A percentile compares a stretch with the other conserved stretches of the same genome.
phyloP scores from a whole-genome alignment of 2,329 filamentous ascomycete species.

The Colletotrichum truncatum region DNA sequence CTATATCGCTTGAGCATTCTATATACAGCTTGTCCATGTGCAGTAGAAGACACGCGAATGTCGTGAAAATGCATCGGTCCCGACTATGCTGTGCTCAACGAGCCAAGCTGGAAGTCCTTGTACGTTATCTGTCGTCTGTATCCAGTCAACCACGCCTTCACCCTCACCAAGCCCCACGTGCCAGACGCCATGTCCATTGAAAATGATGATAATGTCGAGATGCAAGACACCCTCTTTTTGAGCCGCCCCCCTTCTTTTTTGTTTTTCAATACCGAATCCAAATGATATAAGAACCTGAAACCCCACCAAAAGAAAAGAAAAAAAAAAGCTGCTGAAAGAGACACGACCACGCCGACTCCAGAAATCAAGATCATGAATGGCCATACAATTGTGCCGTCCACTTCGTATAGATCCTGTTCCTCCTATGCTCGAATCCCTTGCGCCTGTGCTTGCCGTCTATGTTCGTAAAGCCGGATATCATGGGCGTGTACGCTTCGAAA shows the following conservation, averaged over 20 bases:
- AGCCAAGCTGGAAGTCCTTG: background rate
- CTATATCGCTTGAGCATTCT: constrained; percentile 3
- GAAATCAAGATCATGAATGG: background rate
- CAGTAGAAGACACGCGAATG: background rate
- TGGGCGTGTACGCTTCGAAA: constrained; percentile 18
- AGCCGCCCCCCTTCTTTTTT: constrained; percentile 23
- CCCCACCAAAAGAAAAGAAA: background rate
- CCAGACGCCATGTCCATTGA: constrained; percentile 18
- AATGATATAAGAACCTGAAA: background rate
- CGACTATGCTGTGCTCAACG: background rate
- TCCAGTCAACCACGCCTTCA: constrained; percentile 1
- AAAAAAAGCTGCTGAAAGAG: background rate
- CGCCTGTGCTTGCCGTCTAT: constrained; percentile 29
- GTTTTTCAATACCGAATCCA: constrained; percentile 14
- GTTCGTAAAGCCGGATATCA: constrained; percentile 23
- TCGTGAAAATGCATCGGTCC: background rate
- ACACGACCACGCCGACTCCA: constrained; percentile 20
- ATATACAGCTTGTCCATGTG: background rate
- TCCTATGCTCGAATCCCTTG: constrained; percentile 20
- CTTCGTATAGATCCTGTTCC: background rate
- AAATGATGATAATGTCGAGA: constrained; percentile 15
- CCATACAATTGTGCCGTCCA: background rate
- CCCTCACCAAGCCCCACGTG: constrained; percentile 13
- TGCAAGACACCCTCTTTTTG: constrained; percentile 24
- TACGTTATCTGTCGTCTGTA: constrained; percentile 16